Base-by-base conservation (phyloP, 495 filamentous ascomycete genomes). In the Hypoxylon intermedium region DNA sequence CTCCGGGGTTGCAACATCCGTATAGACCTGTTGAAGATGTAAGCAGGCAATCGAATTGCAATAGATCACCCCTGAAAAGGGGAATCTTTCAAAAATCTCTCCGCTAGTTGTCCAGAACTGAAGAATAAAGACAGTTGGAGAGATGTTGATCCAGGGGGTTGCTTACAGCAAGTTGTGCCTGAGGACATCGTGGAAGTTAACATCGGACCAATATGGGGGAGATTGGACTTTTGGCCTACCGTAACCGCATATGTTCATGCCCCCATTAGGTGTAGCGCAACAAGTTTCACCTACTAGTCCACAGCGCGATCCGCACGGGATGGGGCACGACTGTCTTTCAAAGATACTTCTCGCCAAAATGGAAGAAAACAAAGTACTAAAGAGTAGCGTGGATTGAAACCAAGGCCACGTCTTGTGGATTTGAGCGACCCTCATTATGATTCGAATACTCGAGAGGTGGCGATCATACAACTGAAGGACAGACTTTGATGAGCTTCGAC, bases 121-220 rank as follows among this genome's bases (percentile, higher is more conserved):
- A 24, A 24, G 16, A 16, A 44, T 19, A 19, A 44, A 24, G 18
- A 44, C 24, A 19, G 11, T 44, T 16, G 41, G 19, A 44, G 41
- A 16, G 11, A n/a, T n/a, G n/a, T n/a, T n/a, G n/a, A n/a, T n/a
- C n/a, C n/a, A 16, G 9, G 19, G 9, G 9, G 41, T 44, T 44
- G 24, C 41, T 44, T 24, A 44, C 41, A 44, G 41, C 41, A 44
- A 16, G 41, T 44, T 44, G 41, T 44, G 16, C 41, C 41, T 44
- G 19, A 44, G 9, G 12, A 44, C 41, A 20, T 19, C 15, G 41
- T 44, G 2, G 7, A 21, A 16, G 41, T 44, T 18, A 44, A 3
- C 19, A 44, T n/a, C 41, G 3, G 19, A 18, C 26, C 23, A 30
- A 34, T 15, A 18, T 18, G 9, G 33, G 7, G 12, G 33, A 9